Evolutionary conservation across 768 basidiomycete genomes (phyloP), one percentile per base, ranked within the genome.

Genomic region (Panellus pusillus): DNA sequence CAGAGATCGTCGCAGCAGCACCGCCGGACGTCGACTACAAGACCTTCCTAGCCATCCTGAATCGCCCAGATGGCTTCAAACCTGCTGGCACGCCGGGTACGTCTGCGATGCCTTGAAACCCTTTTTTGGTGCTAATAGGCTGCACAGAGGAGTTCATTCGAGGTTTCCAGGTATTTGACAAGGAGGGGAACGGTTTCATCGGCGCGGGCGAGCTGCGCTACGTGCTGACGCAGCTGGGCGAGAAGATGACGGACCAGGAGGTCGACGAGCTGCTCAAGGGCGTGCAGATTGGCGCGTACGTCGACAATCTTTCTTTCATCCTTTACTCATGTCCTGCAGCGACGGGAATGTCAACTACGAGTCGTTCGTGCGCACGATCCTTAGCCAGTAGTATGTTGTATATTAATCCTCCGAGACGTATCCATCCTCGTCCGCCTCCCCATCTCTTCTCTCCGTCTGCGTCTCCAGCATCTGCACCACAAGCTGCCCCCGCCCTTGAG

Each of bases 141-240:
- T 24, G 39, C 13, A 17, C 68, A 96, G 96, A 98, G 79, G 97
- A 99, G 67, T 99, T 99, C 75, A 93, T 98, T 65, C 93, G 97
- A 44, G 97, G 95, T 9, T 99, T 99, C 81, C 95, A 98, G 64
- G 96, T 98, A 11, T 98, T 99, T 62, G 96, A 98, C 73, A 95
- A 94, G 73, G 91, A 93, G 62, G 91, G 91, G 28, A 93, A 93
- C 63, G 93, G 93, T 1, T 90, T 86, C 74, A 93, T 92, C 61
- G 93, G 93, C 44, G 91, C 89, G 15, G 93, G 93, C 44, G 93
- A 97, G 72, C 77, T 96, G 58, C 82, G 91, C 70, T 95, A 96
- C 68, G 92, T 95, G 24, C 79, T 96, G 27, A 99, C 97, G 7
- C 94, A 95, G 65, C 82, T 99, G 0, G 97, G 97, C 12, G 97